These are phyloP conservation scores for Phellinidium pouzarii DNA, from an alignment of 1,284 basidiomycete genomes.

Conservation along the genomic window DNA sequence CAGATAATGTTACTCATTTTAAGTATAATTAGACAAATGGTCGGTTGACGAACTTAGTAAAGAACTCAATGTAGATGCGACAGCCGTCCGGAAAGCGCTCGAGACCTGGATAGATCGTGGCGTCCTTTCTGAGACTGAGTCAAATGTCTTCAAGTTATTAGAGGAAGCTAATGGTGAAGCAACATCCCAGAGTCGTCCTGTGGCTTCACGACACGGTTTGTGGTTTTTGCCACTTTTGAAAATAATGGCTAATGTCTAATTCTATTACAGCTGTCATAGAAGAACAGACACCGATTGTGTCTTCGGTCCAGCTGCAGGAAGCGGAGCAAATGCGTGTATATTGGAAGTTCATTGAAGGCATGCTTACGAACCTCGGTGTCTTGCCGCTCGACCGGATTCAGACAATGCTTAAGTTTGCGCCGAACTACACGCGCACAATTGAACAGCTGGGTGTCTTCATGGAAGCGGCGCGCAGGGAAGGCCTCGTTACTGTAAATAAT, in stretches of 20 bases:
- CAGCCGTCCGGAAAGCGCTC: conserved; percentile 64
- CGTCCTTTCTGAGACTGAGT: conserved; percentile 63
- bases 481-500: conserved; percentile 62
- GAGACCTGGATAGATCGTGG: conserved; percentile 80
- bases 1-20: not conserved
- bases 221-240: conserved; percentile 11
- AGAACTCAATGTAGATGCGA: conserved; percentile 59
- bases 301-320: conserved; percentile 65
- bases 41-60: conserved; percentile 55
- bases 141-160: conserved; percentile 53
- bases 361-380: conserved; percentile 76
- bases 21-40: conserved; percentile 34
- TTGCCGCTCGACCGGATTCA: conserved; percentile 74
- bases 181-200: conserved; percentile 24
- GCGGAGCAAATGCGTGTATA: conserved; percentile 79
- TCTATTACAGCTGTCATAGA: conserved; percentile 12
- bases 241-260: conserved; percentile 2
- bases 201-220: conserved; percentile 28
- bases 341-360: conserved; percentile 84
- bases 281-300: conserved; percentile 40
- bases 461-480: conserved; percentile 72
- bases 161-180: conserved; percentile 42
- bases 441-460: conserved; percentile 75
- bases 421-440: conserved; percentile 67
- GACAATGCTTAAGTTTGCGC: conserved; percentile 73